Evolutionary conservation across 2,329 filamentous ascomycete genomes (phyloP), one percentile per base, ranked within the genome.

Genomic region (Diplodia mutila): DNA sequence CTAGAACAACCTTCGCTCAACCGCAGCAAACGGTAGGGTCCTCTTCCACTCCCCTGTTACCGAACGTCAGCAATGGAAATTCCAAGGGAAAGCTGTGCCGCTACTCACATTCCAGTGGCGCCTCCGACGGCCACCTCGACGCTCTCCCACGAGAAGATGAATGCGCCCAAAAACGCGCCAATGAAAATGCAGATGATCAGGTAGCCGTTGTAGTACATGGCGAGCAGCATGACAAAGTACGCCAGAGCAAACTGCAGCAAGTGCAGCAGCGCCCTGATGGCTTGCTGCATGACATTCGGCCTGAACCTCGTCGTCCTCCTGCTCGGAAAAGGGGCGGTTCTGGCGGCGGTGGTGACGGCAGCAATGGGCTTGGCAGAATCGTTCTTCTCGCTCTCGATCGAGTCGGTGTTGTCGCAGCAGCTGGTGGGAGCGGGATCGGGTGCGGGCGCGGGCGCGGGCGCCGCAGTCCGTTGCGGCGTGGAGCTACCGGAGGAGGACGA

Each of bases 171-270:
- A 70, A 87, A 92, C 0, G 90, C 87, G 1, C 92, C 92, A 66
- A 94, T 85, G 70, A 94, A 87, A 76, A 95, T 92, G 72, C 88
- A 92, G 68, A 94, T 89, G 76, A 95, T 91, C 70, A 95, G 85
- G 78, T 92, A 95, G 8, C 81, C 85, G 68, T 89, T 89, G 77
- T 84, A 89, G 70, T 88, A 88, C 86, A 89, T 89, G 23, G 86
- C 85, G 29, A 89, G 74, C 80, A 91, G 79, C 92, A 95, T 94
- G 73, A 94, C 78, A 72, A 94, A 88, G 76, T 94, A 95, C 2
- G 90, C 91, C 1, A 93, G 85, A 0, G 87, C 88, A 73, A 94
- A 92, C 71, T 91, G 90, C 4, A 87, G 67, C 80, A 89, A 88
- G 72, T 94, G 90, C 23, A 94, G 76, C 4, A 89, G 70, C 0